Evolutionary conservation across 345 rosid species (phyloP).

Genomic region (Excoecaria agallocha): DNA sequence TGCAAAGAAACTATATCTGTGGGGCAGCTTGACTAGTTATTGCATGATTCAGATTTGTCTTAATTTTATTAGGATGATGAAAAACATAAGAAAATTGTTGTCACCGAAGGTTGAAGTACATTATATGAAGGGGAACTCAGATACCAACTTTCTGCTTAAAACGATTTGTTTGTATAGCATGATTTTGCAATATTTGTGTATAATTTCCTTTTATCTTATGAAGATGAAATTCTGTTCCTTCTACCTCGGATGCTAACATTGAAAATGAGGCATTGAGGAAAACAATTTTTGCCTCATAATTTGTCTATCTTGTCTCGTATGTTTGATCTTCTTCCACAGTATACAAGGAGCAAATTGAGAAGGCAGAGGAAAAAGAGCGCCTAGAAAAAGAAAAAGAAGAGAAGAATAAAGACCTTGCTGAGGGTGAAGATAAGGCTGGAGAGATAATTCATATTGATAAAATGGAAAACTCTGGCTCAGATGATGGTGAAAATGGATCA

Average conservation of each 20-base stretch:
- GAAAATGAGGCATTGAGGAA: not conserved
- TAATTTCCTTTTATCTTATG: not conserved
- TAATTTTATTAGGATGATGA: not conserved
- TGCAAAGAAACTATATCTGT: not conserved
- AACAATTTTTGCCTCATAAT: not conserved
- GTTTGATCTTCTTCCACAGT: slow-evolving; percentile 32
- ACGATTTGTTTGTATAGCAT: not conserved
- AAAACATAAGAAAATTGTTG: not conserved
- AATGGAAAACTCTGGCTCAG: slow-evolving; percentile 20
- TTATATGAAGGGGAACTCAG: not conserved
- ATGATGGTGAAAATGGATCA: slow-evolving; percentile 42
- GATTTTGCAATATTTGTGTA: not conserved
- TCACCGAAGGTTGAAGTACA: not conserved
- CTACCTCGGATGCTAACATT: not conserved
- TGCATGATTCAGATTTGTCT: not conserved
- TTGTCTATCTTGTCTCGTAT: not conserved
- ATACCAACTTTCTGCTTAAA: not conserved
- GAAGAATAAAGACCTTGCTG: slow-evolving; percentile 59
- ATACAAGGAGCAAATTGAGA: slow-evolving; percentile 77
- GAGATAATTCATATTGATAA: slow-evolving; percentile 29
- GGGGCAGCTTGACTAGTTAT: not conserved
- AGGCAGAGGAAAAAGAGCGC: slow-evolving; percentile 69
- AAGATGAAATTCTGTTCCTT: not conserved
- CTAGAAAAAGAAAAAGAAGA: slow-evolving; percentile 74
- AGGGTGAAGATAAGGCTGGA: slow-evolving; percentile 41